These are phyloP conservation scores for Adansonia digitata DNA, from an alignment of 345 rosid species.

Conservation along the genomic window DNA sequence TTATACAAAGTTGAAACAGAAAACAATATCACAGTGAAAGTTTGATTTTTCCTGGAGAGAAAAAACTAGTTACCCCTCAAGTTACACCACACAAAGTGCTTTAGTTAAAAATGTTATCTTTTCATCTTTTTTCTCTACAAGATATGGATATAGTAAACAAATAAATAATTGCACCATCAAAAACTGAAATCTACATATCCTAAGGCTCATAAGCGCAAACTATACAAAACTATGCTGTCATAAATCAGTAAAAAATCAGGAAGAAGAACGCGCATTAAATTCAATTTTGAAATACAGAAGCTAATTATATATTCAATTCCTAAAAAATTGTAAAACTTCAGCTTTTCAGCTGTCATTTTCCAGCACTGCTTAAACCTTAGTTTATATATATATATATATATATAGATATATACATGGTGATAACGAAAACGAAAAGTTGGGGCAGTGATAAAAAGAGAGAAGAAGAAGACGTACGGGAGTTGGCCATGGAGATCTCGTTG, in stretches of 20 bases:
- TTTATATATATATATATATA: not conserved
- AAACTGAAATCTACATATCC: not conserved
- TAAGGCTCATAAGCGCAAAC: not conserved
- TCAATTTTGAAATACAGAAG: not conserved
- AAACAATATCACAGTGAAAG: not conserved
- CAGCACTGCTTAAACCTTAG: not conserved
- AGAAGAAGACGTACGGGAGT: conserved; percentile 13
- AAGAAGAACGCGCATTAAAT: not conserved
- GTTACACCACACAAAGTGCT: not conserved
- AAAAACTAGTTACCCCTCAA: not conserved
- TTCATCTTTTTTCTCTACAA: not conserved
- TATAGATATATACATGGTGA: not conserved
- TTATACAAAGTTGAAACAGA: not conserved
- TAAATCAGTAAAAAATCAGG: not conserved
- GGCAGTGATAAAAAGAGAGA: not conserved
- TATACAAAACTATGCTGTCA: not conserved
- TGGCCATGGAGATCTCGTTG: conserved; percentile 22
- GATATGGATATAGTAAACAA: not conserved
- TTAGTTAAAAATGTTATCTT: not conserved
- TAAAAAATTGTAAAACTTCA: not conserved
- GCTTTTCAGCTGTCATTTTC: not conserved
- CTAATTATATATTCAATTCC: not conserved
- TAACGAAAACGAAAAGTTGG: not conserved
- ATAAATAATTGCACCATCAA: not conserved
- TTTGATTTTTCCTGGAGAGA: not conserved